These are phyloP conservation scores for Neurospora tetraspora DNA, from an alignment of 495 filamentous ascomycete species.

Conservation along the genomic window DNA sequence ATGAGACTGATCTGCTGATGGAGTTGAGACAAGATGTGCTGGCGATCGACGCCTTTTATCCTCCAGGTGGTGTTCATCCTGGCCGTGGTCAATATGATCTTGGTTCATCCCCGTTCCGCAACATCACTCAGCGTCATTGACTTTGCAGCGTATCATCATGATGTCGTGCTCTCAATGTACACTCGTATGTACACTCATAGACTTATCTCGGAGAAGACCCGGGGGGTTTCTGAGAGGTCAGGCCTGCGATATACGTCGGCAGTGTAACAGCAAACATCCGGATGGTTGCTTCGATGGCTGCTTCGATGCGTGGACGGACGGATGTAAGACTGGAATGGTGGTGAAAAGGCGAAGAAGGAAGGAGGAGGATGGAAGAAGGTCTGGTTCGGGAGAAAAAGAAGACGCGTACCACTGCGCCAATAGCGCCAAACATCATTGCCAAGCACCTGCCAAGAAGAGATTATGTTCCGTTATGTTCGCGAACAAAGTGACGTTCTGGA, in stretches of 20 bases:
- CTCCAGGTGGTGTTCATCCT: background rate
- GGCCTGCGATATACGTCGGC: background rate
- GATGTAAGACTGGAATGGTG: background rate
- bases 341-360: background rate
- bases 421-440: background rate
- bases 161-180: background rate
- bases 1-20: background rate
- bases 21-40: background rate
- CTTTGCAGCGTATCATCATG: background rate
- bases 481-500: background rate
- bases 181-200: background rate
- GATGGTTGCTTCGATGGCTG: background rate
- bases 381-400: background rate
- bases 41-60: background rate
- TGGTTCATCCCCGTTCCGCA: background rate
- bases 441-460: background rate
- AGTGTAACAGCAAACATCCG: background rate
- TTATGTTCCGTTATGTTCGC: background rate
- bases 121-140: background rate
- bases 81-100: background rate
- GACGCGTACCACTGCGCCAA: background rate
- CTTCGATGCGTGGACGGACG: background rate
- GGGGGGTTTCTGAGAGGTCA: background rate
- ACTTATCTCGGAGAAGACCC: background rate
- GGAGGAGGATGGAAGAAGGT: background rate